phyloP scores from a whole-genome alignment of 805 yeast genomes.

The Wickerhamiella slavikovae region DNA sequence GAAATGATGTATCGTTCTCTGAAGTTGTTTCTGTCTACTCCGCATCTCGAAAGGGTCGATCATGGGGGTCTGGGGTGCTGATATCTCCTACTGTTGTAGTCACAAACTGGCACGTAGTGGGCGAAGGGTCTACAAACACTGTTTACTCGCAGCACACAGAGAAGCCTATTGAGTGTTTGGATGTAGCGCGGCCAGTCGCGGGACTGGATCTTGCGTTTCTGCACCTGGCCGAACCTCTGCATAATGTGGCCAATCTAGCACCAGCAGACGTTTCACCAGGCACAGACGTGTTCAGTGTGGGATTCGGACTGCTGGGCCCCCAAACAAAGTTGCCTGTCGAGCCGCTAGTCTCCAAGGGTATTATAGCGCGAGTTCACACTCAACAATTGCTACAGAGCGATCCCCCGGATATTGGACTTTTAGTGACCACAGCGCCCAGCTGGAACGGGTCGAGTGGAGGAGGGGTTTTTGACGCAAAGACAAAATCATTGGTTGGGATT shows the following conservation, averaged over 20 bases:
- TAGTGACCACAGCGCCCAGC: constrained; percentile 17
- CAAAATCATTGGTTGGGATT: constrained; percentile 16
- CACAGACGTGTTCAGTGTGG: constrained; percentile 13
- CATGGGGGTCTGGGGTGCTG: constrained; percentile 21
- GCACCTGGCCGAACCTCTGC: constrained; percentile 5
- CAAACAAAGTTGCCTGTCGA: constrained; percentile 7
- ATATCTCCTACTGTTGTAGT: constrained; percentile 12
- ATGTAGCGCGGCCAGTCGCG: constrained; percentile 11
- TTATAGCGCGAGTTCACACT: constrained; percentile 4
- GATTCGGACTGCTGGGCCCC: constrained; percentile 18
- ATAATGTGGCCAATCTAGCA: constrained; percentile 9
- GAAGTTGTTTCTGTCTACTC: no score
- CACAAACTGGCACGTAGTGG: constrained; percentile 19
- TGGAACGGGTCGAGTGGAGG: constrained; percentile 24
- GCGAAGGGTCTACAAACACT: constrained; percentile 5
- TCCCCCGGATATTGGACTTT: constrained; percentile 8
- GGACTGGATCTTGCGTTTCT: constrained; percentile 17
- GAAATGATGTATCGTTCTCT: no score
- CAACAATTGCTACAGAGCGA: background rate
- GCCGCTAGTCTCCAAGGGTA: constrained; percentile 16
- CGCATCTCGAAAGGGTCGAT: no score
- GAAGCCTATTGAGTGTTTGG: constrained; percentile 3
- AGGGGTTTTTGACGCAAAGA: constrained; percentile 11
- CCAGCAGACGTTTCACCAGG: constrained; percentile 7
- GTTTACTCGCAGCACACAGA: constrained; percentile 6